These are phyloP conservation scores for Cucurbita ficifolia DNA, from an alignment of 306 rosid genomes.

Conservation along the genomic window DNA sequence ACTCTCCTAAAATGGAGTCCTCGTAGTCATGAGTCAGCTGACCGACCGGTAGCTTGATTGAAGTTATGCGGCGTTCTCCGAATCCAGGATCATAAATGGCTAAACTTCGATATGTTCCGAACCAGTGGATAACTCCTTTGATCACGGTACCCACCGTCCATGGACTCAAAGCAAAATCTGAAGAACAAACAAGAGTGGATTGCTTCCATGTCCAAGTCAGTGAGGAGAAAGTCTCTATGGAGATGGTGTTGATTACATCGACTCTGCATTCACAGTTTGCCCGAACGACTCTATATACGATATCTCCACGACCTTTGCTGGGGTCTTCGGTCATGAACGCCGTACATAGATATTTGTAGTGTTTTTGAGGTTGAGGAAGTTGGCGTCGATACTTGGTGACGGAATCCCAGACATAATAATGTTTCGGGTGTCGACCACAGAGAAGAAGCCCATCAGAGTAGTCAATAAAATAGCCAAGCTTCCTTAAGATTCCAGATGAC, in stretches of 20 bases:
- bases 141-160: constrained; percentile 52
- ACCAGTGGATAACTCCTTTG: constrained; percentile 54
- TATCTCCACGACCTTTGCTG: constrained; percentile 18
- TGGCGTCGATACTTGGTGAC: constrained; percentile 26
- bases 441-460: constrained; percentile 51
- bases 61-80: constrained; percentile 36
- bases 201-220: constrained; percentile 57
- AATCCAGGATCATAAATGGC: constrained; percentile 58
- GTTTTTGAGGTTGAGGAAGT: constrained; percentile 58
- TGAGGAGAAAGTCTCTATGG: constrained; percentile 71
- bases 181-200: constrained; percentile 43
- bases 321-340: constrained; percentile 42
- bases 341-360: constrained; percentile 44
- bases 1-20: constrained; percentile 56
- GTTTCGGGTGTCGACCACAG: constrained; percentile 57
- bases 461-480: constrained; percentile 57
- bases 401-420: constrained; percentile 41
- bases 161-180: constrained; percentile 41
- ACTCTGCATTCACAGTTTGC: constrained; percentile 57
- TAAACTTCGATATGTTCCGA: constrained; percentile 43
- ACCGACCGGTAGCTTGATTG: constrained; percentile 44
- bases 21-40: constrained; percentile 39
- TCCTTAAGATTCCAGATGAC: constrained; percentile 35
- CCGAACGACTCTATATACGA: constrained; percentile 42
- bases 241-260: constrained; percentile 39